phyloP scores from a whole-genome alignment of 169 alveolate genomes.

The Plasmodium blacklocki region DNA sequence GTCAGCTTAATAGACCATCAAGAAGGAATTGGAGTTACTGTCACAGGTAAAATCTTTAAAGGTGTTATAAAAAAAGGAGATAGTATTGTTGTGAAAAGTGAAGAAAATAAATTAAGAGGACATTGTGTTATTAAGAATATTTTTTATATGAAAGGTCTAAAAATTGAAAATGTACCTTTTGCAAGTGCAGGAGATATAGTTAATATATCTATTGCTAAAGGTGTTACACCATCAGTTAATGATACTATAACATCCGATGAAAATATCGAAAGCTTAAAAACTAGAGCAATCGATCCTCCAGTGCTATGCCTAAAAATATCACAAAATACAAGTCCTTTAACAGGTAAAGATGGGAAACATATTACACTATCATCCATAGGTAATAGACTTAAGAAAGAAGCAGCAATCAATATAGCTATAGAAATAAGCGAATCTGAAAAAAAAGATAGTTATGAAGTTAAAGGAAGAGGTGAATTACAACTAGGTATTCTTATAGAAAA shows the following conservation, averaged over 20 bases:
- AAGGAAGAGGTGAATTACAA: conserved; percentile 97
- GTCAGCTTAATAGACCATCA: conserved; percentile 85
- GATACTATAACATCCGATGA: conserved; percentile 83
- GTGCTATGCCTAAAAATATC: conserved; percentile 91
- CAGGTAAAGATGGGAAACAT: conserved; percentile 92
- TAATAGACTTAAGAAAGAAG: conserved; percentile 92
- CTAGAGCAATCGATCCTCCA: conserved; percentile 94
- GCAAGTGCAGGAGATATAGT: conserved; percentile 87
- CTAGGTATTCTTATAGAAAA: conserved; percentile 95
- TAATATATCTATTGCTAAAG: conserved; percentile 82
- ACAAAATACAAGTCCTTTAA: conserved; percentile 93
- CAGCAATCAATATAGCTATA: conserved; percentile 92
- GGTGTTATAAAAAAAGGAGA: conserved; percentile 85
- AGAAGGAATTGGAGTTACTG: conserved; percentile 83
- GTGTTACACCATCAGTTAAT: conserved; percentile 84
- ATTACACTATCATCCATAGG: conserved; percentile 88
- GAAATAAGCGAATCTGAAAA: conserved; percentile 87
- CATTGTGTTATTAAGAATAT: conserved; percentile 81
- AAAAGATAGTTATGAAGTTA: conserved; percentile 84
- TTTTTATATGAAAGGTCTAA: conserved; percentile 80
- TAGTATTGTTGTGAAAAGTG: conserved; percentile 81
- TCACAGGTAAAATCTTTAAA: conserved; percentile 87
- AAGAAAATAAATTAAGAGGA: conserved; percentile 78
- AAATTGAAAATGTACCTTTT: conserved; percentile 78
- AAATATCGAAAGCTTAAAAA: conserved; percentile 80